Evolutionary conservation across 2,329 filamentous ascomycete species (phyloP).

Genomic region (Anthostomella pinea): DNA sequence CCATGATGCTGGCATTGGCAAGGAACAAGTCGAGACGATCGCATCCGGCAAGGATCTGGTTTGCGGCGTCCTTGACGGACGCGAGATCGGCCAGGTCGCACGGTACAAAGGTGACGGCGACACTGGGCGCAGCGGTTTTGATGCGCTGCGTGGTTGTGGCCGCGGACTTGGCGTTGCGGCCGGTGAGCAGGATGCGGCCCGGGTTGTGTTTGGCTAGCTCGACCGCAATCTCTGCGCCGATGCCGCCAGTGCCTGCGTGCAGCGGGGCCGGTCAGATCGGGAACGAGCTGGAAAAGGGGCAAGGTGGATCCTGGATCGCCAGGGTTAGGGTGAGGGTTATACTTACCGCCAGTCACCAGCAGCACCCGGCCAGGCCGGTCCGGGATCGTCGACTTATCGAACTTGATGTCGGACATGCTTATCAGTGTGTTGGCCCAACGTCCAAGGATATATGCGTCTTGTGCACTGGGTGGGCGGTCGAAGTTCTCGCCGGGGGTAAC

Average conservation of each 20-base stretch:
- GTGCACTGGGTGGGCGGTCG: no score
- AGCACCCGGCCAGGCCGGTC: conserved; percentile 5
- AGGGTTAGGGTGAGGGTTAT: background rate
- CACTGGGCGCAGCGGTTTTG: background rate
- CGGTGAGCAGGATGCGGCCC: conserved; percentile 20
- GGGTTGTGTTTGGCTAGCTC: conserved; percentile 16
- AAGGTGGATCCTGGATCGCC: background rate
- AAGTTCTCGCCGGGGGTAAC: no score
- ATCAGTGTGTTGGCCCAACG: no score
- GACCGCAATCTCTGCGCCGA: conserved; percentile 11
- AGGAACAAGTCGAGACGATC: conserved; percentile 38
- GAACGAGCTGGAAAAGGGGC: background rate
- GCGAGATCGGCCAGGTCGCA: conserved; percentile 37
- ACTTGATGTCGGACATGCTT: no score
- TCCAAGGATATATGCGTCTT: no score
- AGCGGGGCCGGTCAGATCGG: no score
- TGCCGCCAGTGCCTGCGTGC: conserved; percentile 18
- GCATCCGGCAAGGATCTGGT: conserved; percentile 27
- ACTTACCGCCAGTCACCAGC: conserved; percentile 6
- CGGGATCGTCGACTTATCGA: no score
- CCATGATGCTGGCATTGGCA: conserved; percentile 34
- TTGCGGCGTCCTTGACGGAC: conserved; percentile 32
- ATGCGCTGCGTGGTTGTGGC: conserved; percentile 10
- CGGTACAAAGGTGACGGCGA: conserved; percentile 28
- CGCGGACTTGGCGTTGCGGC: conserved; percentile 19